These are phyloP conservation scores for Orbilia quercus DNA, from an alignment of 2,329 filamentous ascomycete genomes.

Conservation along the genomic window DNA sequence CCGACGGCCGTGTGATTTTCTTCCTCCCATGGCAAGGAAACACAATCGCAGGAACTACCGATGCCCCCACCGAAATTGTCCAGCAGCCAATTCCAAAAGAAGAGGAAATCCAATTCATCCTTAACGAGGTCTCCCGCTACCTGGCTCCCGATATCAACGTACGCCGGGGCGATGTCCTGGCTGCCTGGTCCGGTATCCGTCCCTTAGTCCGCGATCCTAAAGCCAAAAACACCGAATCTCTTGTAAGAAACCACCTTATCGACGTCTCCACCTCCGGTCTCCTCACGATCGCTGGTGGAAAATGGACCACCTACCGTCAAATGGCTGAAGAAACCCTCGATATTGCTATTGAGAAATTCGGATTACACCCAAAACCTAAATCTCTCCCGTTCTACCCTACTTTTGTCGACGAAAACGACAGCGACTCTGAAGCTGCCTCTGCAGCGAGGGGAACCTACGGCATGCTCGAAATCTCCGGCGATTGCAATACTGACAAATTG, in stretches of 20 bases:
- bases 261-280: conserved; percentile 82
- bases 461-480: conserved; percentile 69
- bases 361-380: conserved; percentile 71
- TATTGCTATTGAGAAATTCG: conserved; percentile 77
- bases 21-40: conserved; percentile 94
- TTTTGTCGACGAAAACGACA: conserved; percentile 39
- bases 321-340: conserved; percentile 93
- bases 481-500: conserved; percentile 84
- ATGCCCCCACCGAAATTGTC: conserved; percentile 78
- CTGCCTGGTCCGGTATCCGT: conserved; percentile 88
- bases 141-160: conserved; percentile 86
- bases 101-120: conserved; percentile 87
- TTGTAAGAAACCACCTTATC: conserved; percentile 87
- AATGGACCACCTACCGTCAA: conserved; percentile 93
- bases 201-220: conserved; percentile 88
- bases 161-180: conserved; percentile 84
- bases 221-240: conserved; percentile 83
- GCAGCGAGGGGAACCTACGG: conserved; percentile 52
- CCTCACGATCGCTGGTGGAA: conserved; percentile 85
- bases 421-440: conserved; percentile 49
- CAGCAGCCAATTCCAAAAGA: conserved; percentile 81
- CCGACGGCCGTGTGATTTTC: conserved; percentile 89
- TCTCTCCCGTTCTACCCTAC: conserved; percentile 55
- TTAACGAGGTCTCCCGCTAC: conserved; percentile 84
- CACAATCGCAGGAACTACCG: conserved; percentile 89